These are phyloP conservation scores for Plasmodium billcollinsi DNA, from an alignment of 169 alveolate species.

Conservation along the genomic window DNA sequence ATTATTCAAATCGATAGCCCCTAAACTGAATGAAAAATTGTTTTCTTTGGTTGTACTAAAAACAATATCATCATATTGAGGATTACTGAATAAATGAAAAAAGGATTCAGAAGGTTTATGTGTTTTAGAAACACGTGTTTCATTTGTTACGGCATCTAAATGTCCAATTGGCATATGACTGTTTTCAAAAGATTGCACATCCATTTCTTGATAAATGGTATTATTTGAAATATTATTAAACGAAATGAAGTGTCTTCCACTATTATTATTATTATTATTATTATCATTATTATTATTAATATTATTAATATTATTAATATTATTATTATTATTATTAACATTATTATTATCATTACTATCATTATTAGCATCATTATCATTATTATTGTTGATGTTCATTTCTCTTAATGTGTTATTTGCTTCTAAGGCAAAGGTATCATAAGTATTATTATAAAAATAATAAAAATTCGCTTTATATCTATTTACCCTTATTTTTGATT, in stretches of 20 bases:
- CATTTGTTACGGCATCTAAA: conserved; percentile 52
- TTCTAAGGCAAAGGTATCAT: conserved; percentile 6
- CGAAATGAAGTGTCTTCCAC: not conserved
- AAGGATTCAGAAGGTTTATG: conserved; percentile 62
- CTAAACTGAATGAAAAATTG: conserved; percentile 76
- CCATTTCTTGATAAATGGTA: conserved; percentile 28
- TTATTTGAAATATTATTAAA: conserved; percentile 17
- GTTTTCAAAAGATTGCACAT: not conserved
- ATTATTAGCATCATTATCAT: conserved; percentile 36
- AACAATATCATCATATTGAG: conserved; percentile 73
- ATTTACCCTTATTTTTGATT: conserved; percentile 66
- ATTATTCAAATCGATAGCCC: conserved; percentile 65
- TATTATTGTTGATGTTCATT: conserved; percentile 4
- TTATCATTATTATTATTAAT: conserved; percentile 9
- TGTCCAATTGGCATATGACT: not conserved
- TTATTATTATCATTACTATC: conserved; percentile 39
- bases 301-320: conserved; percentile 25
- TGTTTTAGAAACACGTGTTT: conserved; percentile 43
- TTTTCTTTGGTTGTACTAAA: conserved; percentile 77
- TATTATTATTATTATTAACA: conserved; percentile 13
- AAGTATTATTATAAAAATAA: conserved; percentile 54
- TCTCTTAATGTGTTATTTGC: conserved; percentile 1
- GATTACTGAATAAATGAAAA: conserved; percentile 76
- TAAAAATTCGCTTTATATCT: conserved; percentile 70
- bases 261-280: conserved; percentile 32